Conservation (phyloP, 371 early-diverging fungal species). For the Thermomucor indicae-seudaticae region DNA sequence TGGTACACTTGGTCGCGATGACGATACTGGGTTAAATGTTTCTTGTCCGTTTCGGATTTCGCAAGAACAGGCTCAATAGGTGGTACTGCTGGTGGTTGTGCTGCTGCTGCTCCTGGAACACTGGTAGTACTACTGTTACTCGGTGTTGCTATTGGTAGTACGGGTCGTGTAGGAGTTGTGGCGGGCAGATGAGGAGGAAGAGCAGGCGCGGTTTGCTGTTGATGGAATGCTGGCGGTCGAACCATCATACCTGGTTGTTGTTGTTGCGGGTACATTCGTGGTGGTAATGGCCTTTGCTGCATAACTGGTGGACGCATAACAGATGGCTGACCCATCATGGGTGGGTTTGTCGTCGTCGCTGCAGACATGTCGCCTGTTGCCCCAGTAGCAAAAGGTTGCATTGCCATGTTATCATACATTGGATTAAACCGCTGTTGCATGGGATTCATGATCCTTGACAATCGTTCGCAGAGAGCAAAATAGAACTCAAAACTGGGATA, state of each 20-base stretch:
- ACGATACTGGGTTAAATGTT: constrained; percentile 21
- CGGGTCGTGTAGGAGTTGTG: constrained; percentile 3
- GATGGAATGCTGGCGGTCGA: neutral
- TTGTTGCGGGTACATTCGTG: too few relatives aligned
- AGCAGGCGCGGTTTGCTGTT: constrained; percentile 1
- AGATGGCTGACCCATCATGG: too few relatives aligned
- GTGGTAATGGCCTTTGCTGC: too few relatives aligned
- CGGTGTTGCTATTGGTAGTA: neutral
- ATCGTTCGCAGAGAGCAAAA: neutral
- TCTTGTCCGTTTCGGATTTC: constrained; percentile 13
- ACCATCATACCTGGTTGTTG: too few relatives aligned
- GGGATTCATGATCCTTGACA: constrained; percentile 17
- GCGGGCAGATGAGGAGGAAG: too few relatives aligned
- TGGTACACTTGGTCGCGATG: constrained; percentile 34
- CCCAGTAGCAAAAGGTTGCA: too few relatives aligned
- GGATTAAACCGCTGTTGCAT: constrained; percentile 17
- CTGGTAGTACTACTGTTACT: too few relatives aligned
- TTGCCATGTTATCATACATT: constrained; percentile 15
- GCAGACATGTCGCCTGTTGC: too few relatives aligned
- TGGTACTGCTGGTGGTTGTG: constrained; percentile 5
- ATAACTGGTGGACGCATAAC: too few relatives aligned
- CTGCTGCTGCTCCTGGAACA: too few relatives aligned
- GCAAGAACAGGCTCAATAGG: constrained; percentile 9
- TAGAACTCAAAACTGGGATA: neutral
- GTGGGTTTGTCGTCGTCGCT: constrained; percentile 6